phyloP scores from a whole-genome alignment of 2,329 filamentous ascomycete species.

The Sclerotinia nivalis region DNA sequence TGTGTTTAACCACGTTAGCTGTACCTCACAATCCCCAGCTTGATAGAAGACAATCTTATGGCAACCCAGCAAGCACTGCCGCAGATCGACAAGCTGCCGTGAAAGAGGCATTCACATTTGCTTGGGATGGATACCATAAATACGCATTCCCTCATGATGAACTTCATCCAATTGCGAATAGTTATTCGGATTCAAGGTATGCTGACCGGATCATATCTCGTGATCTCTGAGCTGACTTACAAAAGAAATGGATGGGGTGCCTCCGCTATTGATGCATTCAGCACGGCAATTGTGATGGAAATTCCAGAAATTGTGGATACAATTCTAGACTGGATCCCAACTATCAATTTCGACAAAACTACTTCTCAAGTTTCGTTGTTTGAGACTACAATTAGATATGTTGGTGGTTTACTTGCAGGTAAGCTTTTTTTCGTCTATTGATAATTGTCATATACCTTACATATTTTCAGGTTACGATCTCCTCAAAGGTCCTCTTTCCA shows the following conservation, averaged over 20 bases:
- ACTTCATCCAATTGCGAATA: conserved; percentile 66
- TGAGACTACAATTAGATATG: conserved; percentile 86
- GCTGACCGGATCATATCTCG: conserved; percentile 29
- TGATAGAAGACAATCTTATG: conserved; percentile 29
- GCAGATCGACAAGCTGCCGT: conserved; percentile 56
- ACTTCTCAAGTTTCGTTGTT: conserved; percentile 69
- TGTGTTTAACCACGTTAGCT: conserved; percentile 27
- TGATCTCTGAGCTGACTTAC: conserved; percentile 25
- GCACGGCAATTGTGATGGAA: conserved; percentile 77
- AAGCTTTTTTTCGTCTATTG: conserved; percentile 42
- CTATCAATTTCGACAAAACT: conserved; percentile 69
- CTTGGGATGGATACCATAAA: conserved; percentile 72
- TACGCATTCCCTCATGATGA: conserved; percentile 80
- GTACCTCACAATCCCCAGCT: conserved; percentile 28
- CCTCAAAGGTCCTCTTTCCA: conserved; percentile 63
- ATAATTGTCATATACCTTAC: conserved; percentile 15
- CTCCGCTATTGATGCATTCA: conserved; percentile 77
- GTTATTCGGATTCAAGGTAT: conserved; percentile 68
- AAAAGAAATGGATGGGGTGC: conserved; percentile 80
- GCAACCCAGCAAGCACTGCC: conserved; percentile 26
- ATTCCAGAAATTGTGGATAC: conserved; percentile 65
- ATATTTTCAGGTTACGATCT: conserved; percentile 62
- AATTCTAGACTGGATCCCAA: conserved; percentile 70
- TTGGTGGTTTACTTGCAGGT: conserved; percentile 77
- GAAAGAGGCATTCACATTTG: conserved; percentile 66